phyloP scores from a whole-genome alignment of 495 filamentous ascomycete genomes.

The Aspergillus cavernicola region DNA sequence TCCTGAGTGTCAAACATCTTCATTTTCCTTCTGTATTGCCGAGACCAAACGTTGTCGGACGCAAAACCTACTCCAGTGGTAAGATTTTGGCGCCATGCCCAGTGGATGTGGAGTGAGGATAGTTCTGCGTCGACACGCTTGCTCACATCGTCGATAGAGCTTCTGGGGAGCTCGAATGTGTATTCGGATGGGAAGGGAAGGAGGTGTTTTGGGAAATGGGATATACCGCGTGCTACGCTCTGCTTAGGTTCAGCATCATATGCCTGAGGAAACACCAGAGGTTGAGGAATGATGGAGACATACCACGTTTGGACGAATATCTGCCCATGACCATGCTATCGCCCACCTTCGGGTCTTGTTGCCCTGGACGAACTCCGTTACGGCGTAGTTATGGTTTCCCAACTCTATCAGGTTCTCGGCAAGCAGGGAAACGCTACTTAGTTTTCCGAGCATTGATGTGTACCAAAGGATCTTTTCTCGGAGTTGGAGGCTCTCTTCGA shows the following conservation, averaged over 20 bases:
- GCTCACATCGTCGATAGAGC: conserved; percentile 24
- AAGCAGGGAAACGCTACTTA: conserved; percentile 63
- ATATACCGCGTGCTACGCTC: conserved; percentile 53
- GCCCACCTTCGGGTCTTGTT: conserved; percentile 81
- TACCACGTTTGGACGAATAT: conserved; percentile 61
- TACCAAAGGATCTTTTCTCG: conserved; percentile 73
- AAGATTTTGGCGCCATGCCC: conserved; percentile 44
- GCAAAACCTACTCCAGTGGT: conserved; percentile 53
- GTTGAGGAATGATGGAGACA: conserved; percentile 8
- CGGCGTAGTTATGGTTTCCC: conserved; percentile 72
- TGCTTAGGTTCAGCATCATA: conserved; percentile 23
- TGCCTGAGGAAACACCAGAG: too few relatives aligned
- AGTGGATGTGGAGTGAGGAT: conserved; percentile 44
- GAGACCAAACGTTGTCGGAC: conserved; percentile 67
- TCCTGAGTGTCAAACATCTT: conserved; percentile 22
- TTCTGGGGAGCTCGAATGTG: conserved; percentile 37
- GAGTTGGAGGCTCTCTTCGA: conserved; percentile 66
- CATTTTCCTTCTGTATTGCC: conserved; percentile 57
- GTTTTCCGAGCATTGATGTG: conserved; percentile 85
- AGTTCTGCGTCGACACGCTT: conserved; percentile 40
- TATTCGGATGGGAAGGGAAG: conserved; percentile 58
- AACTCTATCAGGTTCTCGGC: conserved; percentile 56
- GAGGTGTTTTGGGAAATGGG: conserved; percentile 54
- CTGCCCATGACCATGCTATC: conserved; percentile 79
- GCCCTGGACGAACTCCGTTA: conserved; percentile 77